Evolutionary conservation across 1,284 basidiomycete genomes (phyloP), one percentile per base, ranked within the genome.

Genomic region (Flammula alnicola): DNA sequence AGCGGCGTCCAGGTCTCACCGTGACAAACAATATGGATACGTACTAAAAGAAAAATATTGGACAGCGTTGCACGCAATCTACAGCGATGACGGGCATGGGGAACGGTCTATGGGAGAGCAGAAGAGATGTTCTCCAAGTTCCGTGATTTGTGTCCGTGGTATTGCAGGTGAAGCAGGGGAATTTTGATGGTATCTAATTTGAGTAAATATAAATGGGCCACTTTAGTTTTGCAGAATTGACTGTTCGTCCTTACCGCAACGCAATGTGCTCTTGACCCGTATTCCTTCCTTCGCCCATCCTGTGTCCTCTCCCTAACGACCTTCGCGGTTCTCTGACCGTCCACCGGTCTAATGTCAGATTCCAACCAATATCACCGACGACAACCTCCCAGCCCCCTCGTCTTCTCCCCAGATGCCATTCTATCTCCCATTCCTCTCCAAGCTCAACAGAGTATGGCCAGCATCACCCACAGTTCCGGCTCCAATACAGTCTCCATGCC

Each of bases 401-500:
- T 91, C 38, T 86, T 90, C 65, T 76, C 83, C 38, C 83, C 85
- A 53, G 84, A 88, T 57, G 70, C 79, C 19, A 78, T 81, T 52
- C 68, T 84, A 32, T 79, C 83, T 10, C 76, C 79, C 45, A 66
- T 72, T 44, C 65, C 71, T 16, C 63, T 77, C 45, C 72, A 78
- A 45, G 60, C 72, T 40, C 75, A 73, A 55, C 61, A 72, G 49
- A 64, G 70, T 58, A 65, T 64, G 46, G 61, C 72, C 55, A 74
- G 68, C 65, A 66, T 60, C 35, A 58, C 62, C 58, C 68, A 79
- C 71, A 74, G 72, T 39, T 83, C 84, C 10, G 76, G 76, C 44
- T 77, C 84, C 22, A 86, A 83, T 64, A 88, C 86, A 49, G 87
- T 91, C 45, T 91, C 88, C 47, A 92, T 91, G 88, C 87, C 91